Base-by-base conservation (phyloP, 2,329 filamentous ascomycete genomes). In the Diaporthe sp. region DNA sequence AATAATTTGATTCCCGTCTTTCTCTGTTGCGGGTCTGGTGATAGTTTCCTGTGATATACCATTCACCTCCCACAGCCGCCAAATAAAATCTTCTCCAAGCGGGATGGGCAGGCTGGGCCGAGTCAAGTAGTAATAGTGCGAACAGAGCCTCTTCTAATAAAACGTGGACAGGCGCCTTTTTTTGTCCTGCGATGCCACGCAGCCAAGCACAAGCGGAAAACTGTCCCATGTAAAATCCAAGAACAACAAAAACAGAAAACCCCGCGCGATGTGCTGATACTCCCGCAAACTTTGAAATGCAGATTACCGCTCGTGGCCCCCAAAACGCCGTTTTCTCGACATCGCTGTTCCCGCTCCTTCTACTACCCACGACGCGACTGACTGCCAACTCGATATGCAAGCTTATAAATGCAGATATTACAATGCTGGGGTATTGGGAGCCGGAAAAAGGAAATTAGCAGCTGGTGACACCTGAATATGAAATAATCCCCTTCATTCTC, bases 301-400 rank as follows among this genome's bases (percentile, higher is more conserved):
- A 70, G 39, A 65, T 22, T 37, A 51, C 25, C 37, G 28, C 28
- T 22, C 37, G 49, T 55, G 65, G 34, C 46, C 49, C 49, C 25
- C 31, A 62, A 44, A 76, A 76, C 75, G 71, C 75, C 75, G n/a
- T 61, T 42, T 71, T 72, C 61, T 71, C 72, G 62, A 71, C 65
- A 76, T 74, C 65, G 75, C 71, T 76, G 75, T 76, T 73, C 61
- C 68, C 60, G 68, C 68, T 57, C 62, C 68, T 61, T 34, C 61
- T 75, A 71, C 61, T 51, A 57, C 67, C 75, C 61, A 39, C 61
- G 39, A n/a, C 46, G 25, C 55, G 72, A 70, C 37, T 28, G 71
- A 51, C 42, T 67, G 51, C 49, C 72, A 44, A 57, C 61, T 58
- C 31, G 37, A 68, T 58, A 75, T 71, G 53, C 46, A 74, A 74